Evolutionary conservation across 1,284 basidiomycete species (phyloP).

Genomic region (Fomitopsis betulina): DNA sequence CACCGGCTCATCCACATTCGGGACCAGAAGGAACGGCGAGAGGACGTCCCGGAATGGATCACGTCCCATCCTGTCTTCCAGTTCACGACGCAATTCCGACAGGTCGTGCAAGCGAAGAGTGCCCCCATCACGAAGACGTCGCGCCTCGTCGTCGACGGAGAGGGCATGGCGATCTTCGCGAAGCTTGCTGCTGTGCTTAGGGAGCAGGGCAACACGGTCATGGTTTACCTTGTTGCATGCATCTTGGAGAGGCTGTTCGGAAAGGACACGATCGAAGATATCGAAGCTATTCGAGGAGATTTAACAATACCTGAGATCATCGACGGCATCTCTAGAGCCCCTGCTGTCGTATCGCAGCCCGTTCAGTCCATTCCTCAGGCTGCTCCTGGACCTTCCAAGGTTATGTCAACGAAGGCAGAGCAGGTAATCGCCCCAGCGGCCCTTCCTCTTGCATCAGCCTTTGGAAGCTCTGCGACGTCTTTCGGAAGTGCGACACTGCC

Average conservation of each 20-base stretch:
- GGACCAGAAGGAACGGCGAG: conserved; percentile 76
- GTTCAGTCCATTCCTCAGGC: neutral
- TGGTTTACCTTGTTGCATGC: conserved; percentile 75
- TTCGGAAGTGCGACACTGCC: neutral
- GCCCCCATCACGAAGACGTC: conserved; percentile 69
- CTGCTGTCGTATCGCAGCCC: neutral
- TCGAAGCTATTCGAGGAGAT: conserved; percentile 67
- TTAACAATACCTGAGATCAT: conserved; percentile 70
- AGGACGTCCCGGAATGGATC: conserved; percentile 75
- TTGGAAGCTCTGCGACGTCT: neutral
- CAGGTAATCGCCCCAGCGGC: neutral
- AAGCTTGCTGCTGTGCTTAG: conserved; percentile 51
- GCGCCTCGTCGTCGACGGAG: conserved; percentile 50
- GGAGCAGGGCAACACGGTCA: conserved; percentile 54
- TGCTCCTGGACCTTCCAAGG: neutral
- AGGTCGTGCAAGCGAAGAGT: conserved; percentile 78
- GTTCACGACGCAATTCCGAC: conserved; percentile 77
- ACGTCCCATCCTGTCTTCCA: conserved; percentile 74
- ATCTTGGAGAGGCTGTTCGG: conserved; percentile 70
- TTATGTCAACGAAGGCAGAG: neutral
- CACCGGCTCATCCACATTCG: conserved; percentile 90
- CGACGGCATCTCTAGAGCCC: conserved; percentile 54
- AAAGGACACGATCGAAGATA: conserved; percentile 66
- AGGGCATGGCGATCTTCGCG: conserved; percentile 67
- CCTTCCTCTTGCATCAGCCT: neutral